Evolutionary conservation across 2,329 filamentous ascomycete genomes (phyloP).

Genomic region (Phyllosticta citrichinensis): DNA sequence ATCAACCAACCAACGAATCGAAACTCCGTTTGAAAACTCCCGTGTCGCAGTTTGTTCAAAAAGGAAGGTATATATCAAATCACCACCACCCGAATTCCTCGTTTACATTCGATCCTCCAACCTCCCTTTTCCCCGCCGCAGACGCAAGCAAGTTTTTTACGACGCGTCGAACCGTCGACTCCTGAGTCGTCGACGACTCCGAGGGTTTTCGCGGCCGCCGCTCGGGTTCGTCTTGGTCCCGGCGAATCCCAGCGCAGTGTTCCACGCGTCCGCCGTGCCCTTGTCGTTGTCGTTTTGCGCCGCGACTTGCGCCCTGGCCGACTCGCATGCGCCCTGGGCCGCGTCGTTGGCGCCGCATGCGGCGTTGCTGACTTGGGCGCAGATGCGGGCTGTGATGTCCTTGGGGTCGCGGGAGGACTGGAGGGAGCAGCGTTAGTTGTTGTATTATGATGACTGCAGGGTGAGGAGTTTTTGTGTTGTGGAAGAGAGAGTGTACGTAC

Average conservation of each 20-base stretch:
- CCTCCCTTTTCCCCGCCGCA: not conserved
- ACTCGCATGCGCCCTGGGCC: constrained; percentile 44
- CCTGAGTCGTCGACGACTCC: not conserved
- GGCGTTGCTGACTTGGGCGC: constrained; percentile 58
- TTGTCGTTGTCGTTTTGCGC: constrained; percentile 33
- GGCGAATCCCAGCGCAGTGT: constrained; percentile 28
- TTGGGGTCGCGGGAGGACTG: constrained; percentile 52
- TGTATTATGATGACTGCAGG: not conserved
- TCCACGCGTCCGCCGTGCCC: constrained; percentile 33
- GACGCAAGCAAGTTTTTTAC: not conserved
- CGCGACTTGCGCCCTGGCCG: constrained; percentile 44
- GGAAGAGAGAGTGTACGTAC: constrained; percentile 27
- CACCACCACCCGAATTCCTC: not conserved
- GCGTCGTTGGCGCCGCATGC: constrained; percentile 50
- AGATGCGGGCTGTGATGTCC: constrained; percentile 65
- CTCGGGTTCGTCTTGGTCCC: constrained; percentile 11
- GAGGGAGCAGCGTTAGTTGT: not conserved
- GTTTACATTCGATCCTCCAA: not conserved
- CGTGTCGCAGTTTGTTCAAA: not conserved
- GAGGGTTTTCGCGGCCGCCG: not conserved
- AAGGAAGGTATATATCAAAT: not conserved
- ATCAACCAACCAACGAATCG: not conserved
- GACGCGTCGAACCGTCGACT: too few relatives aligned
- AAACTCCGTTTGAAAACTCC: not conserved
- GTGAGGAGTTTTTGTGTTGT: not conserved